Conservation (phyloP, 2,329 filamentous ascomycete genomes). For the Rugonectria rugulosa region DNA sequence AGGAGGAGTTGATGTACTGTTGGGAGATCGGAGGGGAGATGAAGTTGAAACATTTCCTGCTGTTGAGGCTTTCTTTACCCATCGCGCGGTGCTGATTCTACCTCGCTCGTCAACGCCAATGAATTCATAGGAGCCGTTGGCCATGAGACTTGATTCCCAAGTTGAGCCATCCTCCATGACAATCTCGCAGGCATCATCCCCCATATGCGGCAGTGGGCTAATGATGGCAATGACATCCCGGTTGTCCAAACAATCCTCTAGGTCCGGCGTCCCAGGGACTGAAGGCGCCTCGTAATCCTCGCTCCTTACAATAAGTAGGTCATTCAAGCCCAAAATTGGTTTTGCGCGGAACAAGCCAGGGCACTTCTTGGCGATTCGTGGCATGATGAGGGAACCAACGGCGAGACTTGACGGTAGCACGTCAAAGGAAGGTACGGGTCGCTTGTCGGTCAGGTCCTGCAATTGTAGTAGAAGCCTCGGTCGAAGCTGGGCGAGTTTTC, state of each 20-base stretch:
- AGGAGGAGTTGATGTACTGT: conserved; percentile 34
- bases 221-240: conserved; percentile 72
- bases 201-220: conserved; percentile 60
- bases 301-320: conserved; percentile 75
- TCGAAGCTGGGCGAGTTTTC: conserved; percentile 71
- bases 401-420: conserved; percentile 74
- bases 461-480: conserved; percentile 76
- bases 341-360: conserved; percentile 70
- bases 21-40: conserved; percentile 20
- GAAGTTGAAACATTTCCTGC: conserved; percentile 28
- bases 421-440: conserved; percentile 74
- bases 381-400: conserved; percentile 62
- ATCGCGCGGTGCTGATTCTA: conserved; percentile 67
- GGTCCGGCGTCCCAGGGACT: conserved; percentile 45
- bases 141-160: conserved; percentile 62
- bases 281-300: conserved; percentile 64
- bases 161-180: conserved; percentile 69
- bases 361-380: conserved; percentile 66
- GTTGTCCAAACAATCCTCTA: conserved; percentile 55
- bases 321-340: conserved; percentile 70
- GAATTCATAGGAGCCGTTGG: conserved; percentile 72
- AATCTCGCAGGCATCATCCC: conserved; percentile 68
- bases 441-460: conserved; percentile 68
- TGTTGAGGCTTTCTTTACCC: conserved; percentile 63
- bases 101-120: conserved; percentile 65